Conservation (phyloP, 176 grass and related monocot species). For the Olyra latifolia region DNA sequence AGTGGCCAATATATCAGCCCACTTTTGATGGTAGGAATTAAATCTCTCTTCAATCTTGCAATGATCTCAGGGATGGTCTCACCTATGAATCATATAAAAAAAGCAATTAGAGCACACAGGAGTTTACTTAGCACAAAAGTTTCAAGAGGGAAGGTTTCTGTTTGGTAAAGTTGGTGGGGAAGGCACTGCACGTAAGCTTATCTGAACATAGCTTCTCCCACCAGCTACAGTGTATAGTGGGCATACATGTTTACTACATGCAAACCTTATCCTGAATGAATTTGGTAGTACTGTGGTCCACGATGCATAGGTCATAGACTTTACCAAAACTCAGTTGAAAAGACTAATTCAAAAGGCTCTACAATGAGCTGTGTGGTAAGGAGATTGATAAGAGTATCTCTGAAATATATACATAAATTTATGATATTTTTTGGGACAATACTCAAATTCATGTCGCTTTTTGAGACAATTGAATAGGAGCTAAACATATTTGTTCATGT, state of each 20-base stretch:
- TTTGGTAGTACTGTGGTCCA: conserved; percentile 35
- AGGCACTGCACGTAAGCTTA: conserved; percentile 15
- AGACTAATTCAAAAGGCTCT: neutral
- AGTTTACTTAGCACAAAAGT: conserved; percentile 25
- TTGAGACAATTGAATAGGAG: neutral
- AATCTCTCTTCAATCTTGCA: conserved; percentile 87
- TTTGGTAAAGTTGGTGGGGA: neutral
- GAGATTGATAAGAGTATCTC: neutral
- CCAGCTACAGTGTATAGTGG: conserved; percentile 24
- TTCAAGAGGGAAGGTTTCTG: neutral
- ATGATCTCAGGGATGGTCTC: conserved; percentile 72
- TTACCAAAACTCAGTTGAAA: conserved; percentile 19
- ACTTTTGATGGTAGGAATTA: conserved; percentile 72
- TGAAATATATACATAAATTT: neutral
- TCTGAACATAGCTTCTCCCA: conserved; percentile 27
- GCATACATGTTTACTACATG: conserved; percentile 25
- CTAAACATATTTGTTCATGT: neutral
- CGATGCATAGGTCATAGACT: conserved; percentile 13
- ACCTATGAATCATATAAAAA: conserved; percentile 54
- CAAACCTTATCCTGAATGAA: conserved; percentile 37
- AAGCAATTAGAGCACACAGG: conserved; percentile 25
- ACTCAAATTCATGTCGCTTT: neutral
- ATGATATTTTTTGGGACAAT: conserved; percentile 7
- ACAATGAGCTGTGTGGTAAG: conserved; percentile 1
- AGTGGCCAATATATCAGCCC: conserved; percentile 89